Evolutionary conservation across 2,329 filamentous ascomycete genomes (phyloP), one percentile per base, ranked within the genome.

Genomic region (Fusarium luffae): DNA sequence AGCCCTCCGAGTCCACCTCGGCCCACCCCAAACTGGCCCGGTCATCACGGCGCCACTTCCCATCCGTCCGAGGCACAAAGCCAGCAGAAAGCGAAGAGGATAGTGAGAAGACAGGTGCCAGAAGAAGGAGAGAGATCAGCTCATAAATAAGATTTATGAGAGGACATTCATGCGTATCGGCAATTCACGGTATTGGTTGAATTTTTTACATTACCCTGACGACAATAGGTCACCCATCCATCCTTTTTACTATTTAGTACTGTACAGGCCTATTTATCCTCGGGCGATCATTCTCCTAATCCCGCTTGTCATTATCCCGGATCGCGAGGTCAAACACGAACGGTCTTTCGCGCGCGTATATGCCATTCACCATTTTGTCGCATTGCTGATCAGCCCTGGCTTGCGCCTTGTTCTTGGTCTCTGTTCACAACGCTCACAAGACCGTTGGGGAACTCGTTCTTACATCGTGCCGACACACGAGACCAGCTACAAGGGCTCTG

Each of bases 1-100:
- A n/a, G n/a, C n/a, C n/a, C n/a, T n/a, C n/a, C n/a, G n/a, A n/a
- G 68, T 56, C 68, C 68, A 71, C 68, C 68, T 70, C 68, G 68
- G 68, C 68, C 68, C 63, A 70, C 68, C 52, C 56, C 59, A 60
- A 51, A 52, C 46, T 54, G 52, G 43, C 40, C 47, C 47, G 62
- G 62, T 63, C 62, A 62, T 54, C 54, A 66, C 62, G 63, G 68
- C 58, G 37, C 67, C 68, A 70, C 66, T 63, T 67, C 61, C 66
- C 66, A 66, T 69, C 66, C 52, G 66, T 51, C 66, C 66, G 66
- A 69, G 66, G 66, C 66, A 61, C 66, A 67, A 61, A 63, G 63
- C 63, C 54, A 68, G 63, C 59, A 63, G 41, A 63, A 68, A 68
- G 68, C 63, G 68, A 71, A 57, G 25, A 64, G 34, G 32, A 68